phyloP scores from a whole-genome alignment of 2,329 filamentous ascomycete genomes.

The Talaromyces verruculosus region DNA sequence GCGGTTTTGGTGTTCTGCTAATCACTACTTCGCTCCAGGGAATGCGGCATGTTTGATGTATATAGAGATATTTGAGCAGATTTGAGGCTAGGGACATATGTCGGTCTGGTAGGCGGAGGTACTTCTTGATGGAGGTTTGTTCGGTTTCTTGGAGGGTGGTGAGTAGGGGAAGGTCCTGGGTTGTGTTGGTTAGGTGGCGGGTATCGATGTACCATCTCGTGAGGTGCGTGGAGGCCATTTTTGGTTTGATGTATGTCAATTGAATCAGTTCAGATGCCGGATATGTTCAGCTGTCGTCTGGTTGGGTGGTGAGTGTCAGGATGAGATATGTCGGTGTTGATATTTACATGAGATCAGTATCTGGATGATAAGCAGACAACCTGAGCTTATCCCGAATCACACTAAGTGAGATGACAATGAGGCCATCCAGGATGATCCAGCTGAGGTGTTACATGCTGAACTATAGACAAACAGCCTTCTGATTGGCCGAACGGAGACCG shows the following conservation, averaged over 20 bases:
- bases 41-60: constrained; percentile 55
- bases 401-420: neutral
- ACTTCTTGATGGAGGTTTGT: constrained; percentile 51
- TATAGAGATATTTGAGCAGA: constrained; percentile 61
- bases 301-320: neutral
- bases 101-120: constrained; percentile 56
- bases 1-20: constrained; percentile 51
- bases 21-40: constrained; percentile 60
- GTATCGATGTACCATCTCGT: constrained; percentile 49
- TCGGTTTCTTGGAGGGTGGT: constrained; percentile 48
- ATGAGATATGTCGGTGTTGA: neutral
- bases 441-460: neutral
- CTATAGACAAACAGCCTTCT: neutral
- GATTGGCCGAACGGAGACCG: constrained; percentile 14
- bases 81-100: constrained; percentile 62
- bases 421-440: constrained; percentile 6
- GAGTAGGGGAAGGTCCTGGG: constrained; percentile 39
- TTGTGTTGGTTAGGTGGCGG: constrained; percentile 34
- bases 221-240: constrained; percentile 25
- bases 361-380: neutral
- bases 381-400: neutral
- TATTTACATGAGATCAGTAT: neutral
- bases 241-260: neutral
- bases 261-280: neutral
- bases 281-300: neutral